Base-by-base conservation (phyloP, 148 eudicot genomes). In the Persicaria tinctoria region DNA sequence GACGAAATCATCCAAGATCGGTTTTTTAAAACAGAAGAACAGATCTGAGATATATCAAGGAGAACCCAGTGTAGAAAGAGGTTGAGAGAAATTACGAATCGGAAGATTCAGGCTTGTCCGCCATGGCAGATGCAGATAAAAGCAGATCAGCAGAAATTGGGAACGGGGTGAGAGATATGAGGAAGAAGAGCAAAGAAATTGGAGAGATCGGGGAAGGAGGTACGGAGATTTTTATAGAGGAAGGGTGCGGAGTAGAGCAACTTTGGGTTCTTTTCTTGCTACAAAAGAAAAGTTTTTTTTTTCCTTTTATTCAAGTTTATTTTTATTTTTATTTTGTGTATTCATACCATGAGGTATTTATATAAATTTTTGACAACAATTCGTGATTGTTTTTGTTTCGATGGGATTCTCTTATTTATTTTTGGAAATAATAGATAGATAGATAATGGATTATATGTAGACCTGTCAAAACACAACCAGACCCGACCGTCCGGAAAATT, bases 51-150 rank as follows among this genome's bases (percentile, higher is more conserved):
- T 18, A 14, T 23, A 23, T 47, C 1, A 23, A 75, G 48, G 27
- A 48, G 7, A 41, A 16, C 41, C 41, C 41, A 32, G 41, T 32
- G 41, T 32, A 32, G 41, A 32, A 32, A 32, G 41, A 32, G 41
- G 41, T 32, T 32, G 41, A 38, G 7, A 20, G 50, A 27, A 11
- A 90, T 84, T 83, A 92, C 97, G 87, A 47, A 70, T 88, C 92
- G 45, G 97, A 92, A 8, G 97, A 85, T 89, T 91, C 97, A 20
- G 90, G 78, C 70, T 83, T 86, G 72, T 84, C 79, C 69, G 79
- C 84, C 93, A 89, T 91, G 49, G 68, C 55, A 23, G 47, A 8
- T 47, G 56, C 32, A 62, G 69, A 20, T 16, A 16, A 74, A 38
- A 74, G 23, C 23, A 74, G 76, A 53, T 53, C 47, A 66, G 48